Base-by-base conservation (phyloP, 1,284 basidiomycete species). In the Tilletiaria anomala region DNA sequence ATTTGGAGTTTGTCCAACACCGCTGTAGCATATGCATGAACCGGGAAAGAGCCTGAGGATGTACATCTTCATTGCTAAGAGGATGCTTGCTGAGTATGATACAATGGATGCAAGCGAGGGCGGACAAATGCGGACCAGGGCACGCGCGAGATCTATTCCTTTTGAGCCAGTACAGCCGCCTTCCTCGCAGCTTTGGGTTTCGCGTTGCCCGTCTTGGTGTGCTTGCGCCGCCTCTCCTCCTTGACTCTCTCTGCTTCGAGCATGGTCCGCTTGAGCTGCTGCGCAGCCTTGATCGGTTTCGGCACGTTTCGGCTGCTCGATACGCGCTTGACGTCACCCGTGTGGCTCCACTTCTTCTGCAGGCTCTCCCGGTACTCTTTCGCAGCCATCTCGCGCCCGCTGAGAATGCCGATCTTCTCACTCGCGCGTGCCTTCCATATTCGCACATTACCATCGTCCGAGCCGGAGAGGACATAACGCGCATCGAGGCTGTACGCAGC, bases 401-500 rank as follows among this genome's bases (percentile, higher is more conserved):
- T 86, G 50, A 93, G 73, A 39, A 93, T 76, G 4, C 91, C 93
- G 21, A 97, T 73, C 68, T 86, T 93, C 54, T 93, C 88, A 1
- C 83, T 81, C 1, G 91, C 87, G 44, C 81, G 79, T 11, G 84
- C 78, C 69, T 99, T 99, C 93, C 93, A 97, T 57, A 99, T 76
- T 32, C 91, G 78, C 42, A 96, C 78, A 59, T 96, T 96, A 21
- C 91, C 91, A 61, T 97, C 93, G 66, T 97, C 93, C 0, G 87
- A 93, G 5, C 88, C 93, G 3, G 83, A 80, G 5, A 97, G 70
- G 20, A 97, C 80, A 70, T 89, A 97, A 29, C 88, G 79, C 15
- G 89, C 80, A 50, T 97, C 93, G 16, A 80, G 78, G 0, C 86
- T 86, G 71, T 82, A 96, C 3, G 69, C 22, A 8, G 51, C 44